Evolutionary conservation across 2,329 filamentous ascomycete species (phyloP).

Genomic region (Peltaster fructicola): DNA sequence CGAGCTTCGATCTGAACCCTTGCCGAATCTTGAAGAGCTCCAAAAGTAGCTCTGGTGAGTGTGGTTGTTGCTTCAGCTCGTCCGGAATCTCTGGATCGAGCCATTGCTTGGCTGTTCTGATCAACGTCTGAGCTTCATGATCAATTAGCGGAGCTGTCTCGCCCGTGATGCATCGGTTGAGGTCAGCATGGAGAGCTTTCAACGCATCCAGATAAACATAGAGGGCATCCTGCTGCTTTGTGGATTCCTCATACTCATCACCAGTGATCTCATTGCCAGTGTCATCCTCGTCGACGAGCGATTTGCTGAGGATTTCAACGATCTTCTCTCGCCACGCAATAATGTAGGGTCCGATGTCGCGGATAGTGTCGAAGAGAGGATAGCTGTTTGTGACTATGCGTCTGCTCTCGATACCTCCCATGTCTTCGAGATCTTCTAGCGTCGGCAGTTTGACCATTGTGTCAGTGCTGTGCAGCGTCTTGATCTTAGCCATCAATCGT

Average conservation of each 20-base stretch:
- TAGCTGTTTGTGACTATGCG: constrained; percentile 49
- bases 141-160: constrained; percentile 57
- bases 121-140: constrained; percentile 44
- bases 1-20: constrained; percentile 29
- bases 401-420: constrained; percentile 55
- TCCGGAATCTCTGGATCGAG: constrained; percentile 40
- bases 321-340: constrained; percentile 60
- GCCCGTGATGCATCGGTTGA: constrained; percentile 59
- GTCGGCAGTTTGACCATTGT: constrained; percentile 33
- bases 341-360: constrained; percentile 53
- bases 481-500: constrained; percentile 45
- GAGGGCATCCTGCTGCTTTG: constrained; percentile 73
- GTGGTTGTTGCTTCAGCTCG: constrained; percentile 40
- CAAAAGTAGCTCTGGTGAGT: constrained; percentile 48
- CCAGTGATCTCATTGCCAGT: constrained; percentile 56
- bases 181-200: constrained; percentile 59
- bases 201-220: constrained; percentile 72
- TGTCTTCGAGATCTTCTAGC: constrained; percentile 33
- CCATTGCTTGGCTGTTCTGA: constrained; percentile 9
- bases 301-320: constrained; percentile 51
- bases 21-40: constrained; percentile 30
- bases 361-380: constrained; percentile 45
- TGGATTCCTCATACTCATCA: constrained; percentile 77
- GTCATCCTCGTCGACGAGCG: constrained; percentile 69
- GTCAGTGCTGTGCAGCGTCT: constrained; percentile 24